Evolutionary conservation across 139 green algal species (phyloP).

Genomic region (Chlorella sp.): DNA sequence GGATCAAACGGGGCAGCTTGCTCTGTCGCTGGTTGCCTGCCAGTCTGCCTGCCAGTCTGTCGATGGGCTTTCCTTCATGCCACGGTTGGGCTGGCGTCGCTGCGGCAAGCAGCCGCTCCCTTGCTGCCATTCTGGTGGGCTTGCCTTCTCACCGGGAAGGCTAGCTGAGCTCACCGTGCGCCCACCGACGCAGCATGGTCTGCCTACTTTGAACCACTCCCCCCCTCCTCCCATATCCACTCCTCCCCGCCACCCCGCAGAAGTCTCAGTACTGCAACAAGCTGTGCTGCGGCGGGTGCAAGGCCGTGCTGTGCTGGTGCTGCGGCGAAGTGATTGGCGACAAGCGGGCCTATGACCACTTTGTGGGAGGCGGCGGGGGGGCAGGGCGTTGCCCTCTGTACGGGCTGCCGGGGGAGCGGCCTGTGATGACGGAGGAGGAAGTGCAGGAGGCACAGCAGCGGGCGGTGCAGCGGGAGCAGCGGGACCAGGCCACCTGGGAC

Average conservation of each 20-base stretch:
- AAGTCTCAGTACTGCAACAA: slow-evolving; percentile 5
- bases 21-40: no score
- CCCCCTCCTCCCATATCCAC: background rate
- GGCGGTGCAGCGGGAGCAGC: background rate
- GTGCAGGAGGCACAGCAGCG: background rate
- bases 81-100: no score
- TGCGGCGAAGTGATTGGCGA: background rate
- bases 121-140: no score
- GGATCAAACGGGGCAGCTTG: background rate
- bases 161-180: no score
- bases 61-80: no score
- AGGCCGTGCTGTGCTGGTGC: background rate
- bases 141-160: no score
- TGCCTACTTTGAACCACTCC: background rate
- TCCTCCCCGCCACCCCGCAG: background rate
- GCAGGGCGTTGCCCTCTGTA: background rate
- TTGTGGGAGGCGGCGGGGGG: background rate
- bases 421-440: background rate
- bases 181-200: no score
- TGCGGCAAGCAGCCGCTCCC: no score
- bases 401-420: background rate
- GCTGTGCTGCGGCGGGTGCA: background rate
- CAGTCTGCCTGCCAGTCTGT: background rate
- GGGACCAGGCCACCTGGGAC: background rate
- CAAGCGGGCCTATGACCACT: background rate